These are phyloP conservation scores for Venturia aucupariae DNA, from an alignment of 2,329 filamentous ascomycete genomes.

Conservation along the genomic window DNA sequence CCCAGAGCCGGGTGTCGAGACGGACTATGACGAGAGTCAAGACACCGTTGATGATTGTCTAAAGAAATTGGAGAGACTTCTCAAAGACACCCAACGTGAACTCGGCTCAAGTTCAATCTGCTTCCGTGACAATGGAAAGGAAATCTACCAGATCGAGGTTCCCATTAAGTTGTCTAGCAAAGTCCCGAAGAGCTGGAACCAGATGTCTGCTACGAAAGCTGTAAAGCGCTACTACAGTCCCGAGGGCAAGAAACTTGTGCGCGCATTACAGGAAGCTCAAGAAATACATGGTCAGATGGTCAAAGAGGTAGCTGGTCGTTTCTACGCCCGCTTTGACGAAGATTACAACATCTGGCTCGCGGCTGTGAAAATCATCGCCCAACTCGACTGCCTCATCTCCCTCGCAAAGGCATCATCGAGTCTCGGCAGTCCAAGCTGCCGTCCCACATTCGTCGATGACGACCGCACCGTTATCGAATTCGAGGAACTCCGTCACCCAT, in stretches of 20 bases:
- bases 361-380: constrained; percentile 81
- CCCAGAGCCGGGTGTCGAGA: constrained; percentile 77
- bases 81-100: constrained; percentile 62
- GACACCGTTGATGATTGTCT: constrained; percentile 69
- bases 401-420: constrained; percentile 79
- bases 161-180: constrained; percentile 67
- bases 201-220: constrained; percentile 87
- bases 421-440: constrained; percentile 77
- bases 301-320: constrained; percentile 72
- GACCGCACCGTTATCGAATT: constrained; percentile 87
- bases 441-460: constrained; percentile 77
- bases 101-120: constrained; percentile 58
- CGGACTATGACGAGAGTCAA: constrained; percentile 81
- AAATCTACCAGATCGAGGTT: constrained; percentile 91
- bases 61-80: constrained; percentile 57
- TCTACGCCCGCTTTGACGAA: constrained; percentile 81
- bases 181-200: constrained; percentile 78
- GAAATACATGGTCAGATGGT: constrained; percentile 88
- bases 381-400: constrained; percentile 91
- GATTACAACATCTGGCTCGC: constrained; percentile 79
- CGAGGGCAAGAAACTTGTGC: constrained; percentile 71
- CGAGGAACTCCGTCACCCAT: constrained; percentile 84
- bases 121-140: constrained; percentile 74
- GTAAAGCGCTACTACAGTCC: constrained; percentile 92
- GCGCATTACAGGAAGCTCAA: constrained; percentile 84